phyloP scores from a whole-genome alignment of 2,329 filamentous ascomycete genomes.

The Atkinsonella texensis region DNA sequence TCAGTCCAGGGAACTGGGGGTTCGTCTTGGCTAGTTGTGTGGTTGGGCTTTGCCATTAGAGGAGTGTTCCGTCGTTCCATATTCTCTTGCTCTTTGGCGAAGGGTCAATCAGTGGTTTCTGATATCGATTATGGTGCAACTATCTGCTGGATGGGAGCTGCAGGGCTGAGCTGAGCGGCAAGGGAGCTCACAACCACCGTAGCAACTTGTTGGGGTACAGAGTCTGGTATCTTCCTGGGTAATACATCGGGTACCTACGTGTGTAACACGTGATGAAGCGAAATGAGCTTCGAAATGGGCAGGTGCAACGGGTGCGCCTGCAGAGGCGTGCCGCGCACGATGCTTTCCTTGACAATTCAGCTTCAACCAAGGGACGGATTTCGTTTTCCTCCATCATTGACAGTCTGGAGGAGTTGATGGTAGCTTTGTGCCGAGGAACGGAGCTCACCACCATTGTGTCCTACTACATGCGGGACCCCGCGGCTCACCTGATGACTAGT shows the following conservation, averaged over 20 bases:
- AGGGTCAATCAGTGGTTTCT: neutral
- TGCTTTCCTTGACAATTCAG: neutral
- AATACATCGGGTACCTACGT: neutral
- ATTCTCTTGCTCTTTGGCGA: neutral
- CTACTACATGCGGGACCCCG: too few relatives aligned
- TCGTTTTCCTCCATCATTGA: too few relatives aligned
- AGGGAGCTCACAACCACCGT: too few relatives aligned
- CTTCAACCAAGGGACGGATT: too few relatives aligned
- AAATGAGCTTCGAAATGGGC: neutral
- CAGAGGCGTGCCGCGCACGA: neutral
- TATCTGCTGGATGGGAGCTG: neutral
- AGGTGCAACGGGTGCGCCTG: neutral
- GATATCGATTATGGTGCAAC: neutral
- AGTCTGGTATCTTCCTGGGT: too few relatives aligned
- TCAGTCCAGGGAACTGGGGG: slow-evolving; percentile 5
- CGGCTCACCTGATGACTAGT: neutral
- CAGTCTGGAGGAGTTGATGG: neutral
- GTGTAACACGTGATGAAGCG: slow-evolving; percentile 1
- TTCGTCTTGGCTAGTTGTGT: neutral
- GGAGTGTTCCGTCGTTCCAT: neutral
- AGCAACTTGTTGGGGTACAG: too few relatives aligned
- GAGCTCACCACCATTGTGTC: too few relatives aligned
- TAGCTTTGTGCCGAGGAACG: neutral
- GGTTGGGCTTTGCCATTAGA: neutral
- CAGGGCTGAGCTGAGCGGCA: neutral